phyloP scores from a whole-genome alignment of 2,329 filamentous ascomycete genomes.

The Rhytidhysteron rufulum region DNA sequence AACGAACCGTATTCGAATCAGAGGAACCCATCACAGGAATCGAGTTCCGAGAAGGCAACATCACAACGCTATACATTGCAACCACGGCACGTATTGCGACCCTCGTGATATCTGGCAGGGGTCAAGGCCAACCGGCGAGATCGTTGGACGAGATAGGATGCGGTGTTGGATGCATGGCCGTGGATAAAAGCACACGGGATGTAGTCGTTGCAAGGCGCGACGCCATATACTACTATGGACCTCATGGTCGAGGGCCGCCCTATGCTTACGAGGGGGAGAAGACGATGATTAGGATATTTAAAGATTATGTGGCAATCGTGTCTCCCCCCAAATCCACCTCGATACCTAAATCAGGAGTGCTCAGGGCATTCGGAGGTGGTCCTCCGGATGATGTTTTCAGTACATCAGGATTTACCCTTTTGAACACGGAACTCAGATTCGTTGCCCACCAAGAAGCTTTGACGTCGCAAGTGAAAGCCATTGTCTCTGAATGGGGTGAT shows the following conservation, averaged over 20 bases:
- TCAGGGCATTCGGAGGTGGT: slow-evolving; percentile 70
- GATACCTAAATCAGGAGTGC: slow-evolving; percentile 54
- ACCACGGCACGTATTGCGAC: slow-evolving; percentile 87
- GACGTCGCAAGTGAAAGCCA: slow-evolving; percentile 70
- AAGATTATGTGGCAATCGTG: slow-evolving; percentile 82
- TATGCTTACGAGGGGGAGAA: slow-evolving; percentile 92
- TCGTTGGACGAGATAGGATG: slow-evolving; percentile 88
- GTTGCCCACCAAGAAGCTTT: slow-evolving; percentile 86
- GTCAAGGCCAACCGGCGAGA: slow-evolving; percentile 83
- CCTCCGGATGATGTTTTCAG: slow-evolving; percentile 77
- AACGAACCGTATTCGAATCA: slow-evolving; percentile 92
- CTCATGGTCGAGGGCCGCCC: slow-evolving; percentile 79
- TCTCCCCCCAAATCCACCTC: slow-evolving; percentile 66
- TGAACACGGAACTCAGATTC: slow-evolving; percentile 89
- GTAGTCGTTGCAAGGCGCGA: slow-evolving; percentile 92
- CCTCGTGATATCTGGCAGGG: slow-evolving; percentile 79
- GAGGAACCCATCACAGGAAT: slow-evolving; percentile 95
- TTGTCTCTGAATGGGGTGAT: slow-evolving; percentile 88
- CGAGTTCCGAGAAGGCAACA: slow-evolving; percentile 62
- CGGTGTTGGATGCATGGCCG: slow-evolving; percentile 89
- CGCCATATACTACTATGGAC: slow-evolving; percentile 89
- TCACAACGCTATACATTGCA: slow-evolving; percentile 82
- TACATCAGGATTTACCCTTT: slow-evolving; percentile 79
- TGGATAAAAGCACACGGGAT: slow-evolving; percentile 74
- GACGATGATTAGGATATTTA: slow-evolving; percentile 71